phyloP scores from a whole-genome alignment of 768 basidiomycete genomes.

The Suillus fuscotomentosus region DNA sequence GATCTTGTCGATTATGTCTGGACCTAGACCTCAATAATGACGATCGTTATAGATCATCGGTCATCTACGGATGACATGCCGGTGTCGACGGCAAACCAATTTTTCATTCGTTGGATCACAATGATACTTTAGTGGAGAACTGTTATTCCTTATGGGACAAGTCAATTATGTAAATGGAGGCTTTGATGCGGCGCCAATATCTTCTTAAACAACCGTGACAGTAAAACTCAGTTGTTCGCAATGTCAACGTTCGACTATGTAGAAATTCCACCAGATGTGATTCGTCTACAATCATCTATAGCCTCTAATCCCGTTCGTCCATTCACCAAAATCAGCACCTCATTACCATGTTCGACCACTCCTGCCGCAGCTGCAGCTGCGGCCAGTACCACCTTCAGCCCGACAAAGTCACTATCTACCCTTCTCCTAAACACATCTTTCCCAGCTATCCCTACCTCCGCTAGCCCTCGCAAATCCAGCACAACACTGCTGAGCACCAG shows the following conservation, averaged over 20 bases:
- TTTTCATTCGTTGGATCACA: not conserved
- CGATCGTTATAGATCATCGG: not conserved
- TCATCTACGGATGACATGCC: not conserved
- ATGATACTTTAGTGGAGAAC: not conserved
- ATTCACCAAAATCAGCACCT: constrained; percentile 40
- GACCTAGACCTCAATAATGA: not conserved
- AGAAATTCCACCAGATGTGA: constrained; percentile 40
- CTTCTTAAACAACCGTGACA: not conserved
- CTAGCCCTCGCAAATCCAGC: constrained; percentile 22
- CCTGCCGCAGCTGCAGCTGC: constrained; percentile 24
- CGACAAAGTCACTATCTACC: constrained; percentile 33
- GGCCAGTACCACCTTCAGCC: constrained; percentile 21
- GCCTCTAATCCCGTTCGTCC: constrained; percentile 25
- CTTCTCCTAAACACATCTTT: constrained; percentile 24
- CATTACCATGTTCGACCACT: constrained; percentile 31
- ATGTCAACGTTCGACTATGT: constrained; percentile 39
- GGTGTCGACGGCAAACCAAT: not conserved
- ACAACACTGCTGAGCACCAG: constrained; percentile 49
- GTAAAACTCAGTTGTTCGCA: not conserved
- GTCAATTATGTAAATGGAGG: not conserved
- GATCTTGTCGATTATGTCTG: not conserved
- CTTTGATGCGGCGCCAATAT: not conserved
- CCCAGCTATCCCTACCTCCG: constrained; percentile 14
- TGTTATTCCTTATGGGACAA: not conserved
- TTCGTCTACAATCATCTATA: constrained; percentile 29